Evolutionary conservation across 176 grass and related monocot species (phyloP), one percentile per base, ranked within the genome.

Genomic region (Zoysia japonica): DNA sequence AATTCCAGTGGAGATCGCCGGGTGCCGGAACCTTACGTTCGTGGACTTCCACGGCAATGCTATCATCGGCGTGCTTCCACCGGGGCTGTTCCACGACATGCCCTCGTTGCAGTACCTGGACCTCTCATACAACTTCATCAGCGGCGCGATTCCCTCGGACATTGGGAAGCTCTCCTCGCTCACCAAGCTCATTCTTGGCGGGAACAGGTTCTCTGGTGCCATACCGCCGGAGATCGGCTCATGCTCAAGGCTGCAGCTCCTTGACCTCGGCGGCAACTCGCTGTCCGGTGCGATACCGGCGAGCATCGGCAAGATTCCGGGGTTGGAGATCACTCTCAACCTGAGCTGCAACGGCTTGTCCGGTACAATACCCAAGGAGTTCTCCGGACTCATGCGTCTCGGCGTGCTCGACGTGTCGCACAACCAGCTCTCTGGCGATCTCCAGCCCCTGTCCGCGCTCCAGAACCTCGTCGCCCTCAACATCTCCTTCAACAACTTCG

Each of bases 41-140:
- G 74, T 97, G 68, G 94, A 97, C 61, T 80, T 97, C 43, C 91
- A 92, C 74, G 86, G 80, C 78, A 97, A 97, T 20, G 84, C 75
- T 65, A 85, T 93, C 84, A 11, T 73, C 12, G 94, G 94, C 11
- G 84, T 66, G 52, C 66, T 97, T 7, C 90, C 88, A 3, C 72
- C 66, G 38, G 87, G 78, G 7, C 44, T 93, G 36, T 90, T 93
- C 70, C 78, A 57, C 52, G 91, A 86, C 41, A 74, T 91, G 73
- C 59, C 71, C 0, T 88, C 82, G 28, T 72, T 93, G 41, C 91
- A 97, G 77, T 93, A 86, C 56, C 84, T 97, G 0, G 94, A 97
- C 81, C 82, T 97, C 78, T 97, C 94, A 6, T 80, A 89, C 86
- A 97, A 97, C 55, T 42, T 71, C 71, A 87, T 97, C 13, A 45